These are phyloP conservation scores for Miamiensis avidus DNA, from an alignment of 169 alveolate genomes.

Conservation along the genomic window DNA sequence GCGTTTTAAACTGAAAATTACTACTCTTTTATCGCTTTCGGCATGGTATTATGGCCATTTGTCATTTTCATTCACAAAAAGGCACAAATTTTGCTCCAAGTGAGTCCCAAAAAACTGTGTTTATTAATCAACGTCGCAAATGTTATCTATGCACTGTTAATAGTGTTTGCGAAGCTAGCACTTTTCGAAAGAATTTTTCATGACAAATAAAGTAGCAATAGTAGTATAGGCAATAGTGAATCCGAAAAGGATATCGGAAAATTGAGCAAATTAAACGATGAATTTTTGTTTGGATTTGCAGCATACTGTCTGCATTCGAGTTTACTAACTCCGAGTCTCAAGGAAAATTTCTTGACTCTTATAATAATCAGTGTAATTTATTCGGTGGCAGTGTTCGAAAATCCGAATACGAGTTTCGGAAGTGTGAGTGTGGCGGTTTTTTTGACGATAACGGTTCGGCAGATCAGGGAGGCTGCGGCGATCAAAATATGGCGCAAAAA, in stretches of 20 bases:
- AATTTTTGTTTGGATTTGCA: neutral
- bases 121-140: no score
- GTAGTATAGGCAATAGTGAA: neutral
- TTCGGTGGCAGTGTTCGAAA: neutral
- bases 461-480: neutral
- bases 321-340: neutral
- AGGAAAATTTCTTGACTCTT: neutral
- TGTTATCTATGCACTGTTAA: no score
- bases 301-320: neutral
- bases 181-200: no score
- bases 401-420: neutral
- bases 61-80: no score
- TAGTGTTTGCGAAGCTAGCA: no score
- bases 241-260: neutral
- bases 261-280: neutral
- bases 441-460: neutral
- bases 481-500: neutral
- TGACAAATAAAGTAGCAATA: no score
- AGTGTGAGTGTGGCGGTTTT: neutral
- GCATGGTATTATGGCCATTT: no score
- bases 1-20: no score
- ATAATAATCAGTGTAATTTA: neutral
- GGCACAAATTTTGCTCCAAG: no score
- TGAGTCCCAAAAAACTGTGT: no score
- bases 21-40: no score